phyloP scores from a whole-genome alignment of 805 yeast species.

The Tetrapisispora iriomotensis region DNA sequence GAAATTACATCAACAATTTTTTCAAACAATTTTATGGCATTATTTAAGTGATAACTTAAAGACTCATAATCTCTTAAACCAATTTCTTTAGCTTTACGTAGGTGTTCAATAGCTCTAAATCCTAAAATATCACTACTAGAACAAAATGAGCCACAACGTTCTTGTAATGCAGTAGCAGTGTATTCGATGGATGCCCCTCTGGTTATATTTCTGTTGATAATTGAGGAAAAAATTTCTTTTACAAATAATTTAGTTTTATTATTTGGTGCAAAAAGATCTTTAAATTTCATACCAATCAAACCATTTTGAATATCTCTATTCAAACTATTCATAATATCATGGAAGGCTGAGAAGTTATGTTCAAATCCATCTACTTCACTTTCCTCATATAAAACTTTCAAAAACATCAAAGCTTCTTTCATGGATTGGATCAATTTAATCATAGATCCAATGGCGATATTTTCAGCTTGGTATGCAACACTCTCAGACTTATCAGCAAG shows the following conservation, averaged over 20 bases:
- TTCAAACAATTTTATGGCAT: constrained; percentile 68
- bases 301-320: constrained; percentile 58
- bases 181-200: constrained; percentile 90
- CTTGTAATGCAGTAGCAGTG: constrained; percentile 79
- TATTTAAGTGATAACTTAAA: constrained; percentile 51
- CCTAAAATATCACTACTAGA: constrained; percentile 88
- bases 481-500: constrained; percentile 38
- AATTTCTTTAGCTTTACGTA: constrained; percentile 74
- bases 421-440: constrained; percentile 64
- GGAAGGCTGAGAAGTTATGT: constrained; percentile 36
- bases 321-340: constrained; percentile 61
- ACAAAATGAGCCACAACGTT: constrained; percentile 89
- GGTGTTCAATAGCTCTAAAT: constrained; percentile 86
- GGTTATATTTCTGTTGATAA: constrained; percentile 78
- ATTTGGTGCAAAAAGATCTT: constrained; percentile 66
- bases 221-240: constrained; percentile 78
- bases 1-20: constrained; percentile 71
- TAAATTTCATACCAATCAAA: constrained; percentile 56
- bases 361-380: constrained; percentile 33
- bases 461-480: constrained; percentile 79
- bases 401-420: constrained; percentile 84
- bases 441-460: constrained; percentile 73
- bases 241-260: constrained; percentile 47
- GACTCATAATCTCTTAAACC: constrained; percentile 66
- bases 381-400: constrained; percentile 74